Percentiles rank a stretch among this genome's conserved stretches.
Evolutionary conservation across 2,329 filamentous ascomycete genomes (phyloP).

Genomic region (Exophiala bonariae): DNA sequence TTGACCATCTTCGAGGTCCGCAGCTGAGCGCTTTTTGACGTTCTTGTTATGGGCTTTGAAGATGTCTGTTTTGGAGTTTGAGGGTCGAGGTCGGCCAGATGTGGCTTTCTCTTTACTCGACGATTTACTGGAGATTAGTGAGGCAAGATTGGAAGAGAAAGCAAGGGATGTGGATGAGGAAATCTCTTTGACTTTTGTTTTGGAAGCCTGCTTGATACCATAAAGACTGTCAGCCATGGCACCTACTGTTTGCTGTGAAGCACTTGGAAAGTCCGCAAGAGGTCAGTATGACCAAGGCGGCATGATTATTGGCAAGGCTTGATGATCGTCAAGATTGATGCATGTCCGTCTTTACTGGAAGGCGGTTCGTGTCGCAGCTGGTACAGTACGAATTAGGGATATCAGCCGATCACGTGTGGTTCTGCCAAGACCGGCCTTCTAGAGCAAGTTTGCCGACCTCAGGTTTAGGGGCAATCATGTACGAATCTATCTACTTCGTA

Average conservation of each 20-base stretch:
- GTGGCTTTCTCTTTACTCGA: conserved; percentile 44
- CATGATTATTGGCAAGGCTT: too few relatives aligned
- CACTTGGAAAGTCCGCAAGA: too few relatives aligned
- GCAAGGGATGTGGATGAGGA: conserved; percentile 71
- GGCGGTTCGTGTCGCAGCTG: too few relatives aligned
- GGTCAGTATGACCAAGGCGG: too few relatives aligned
- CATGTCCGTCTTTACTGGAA: too few relatives aligned
- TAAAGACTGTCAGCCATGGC: conserved; percentile 68
- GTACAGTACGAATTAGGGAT: too few relatives aligned
- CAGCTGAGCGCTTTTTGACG: conserved; percentile 61
- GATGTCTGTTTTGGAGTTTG: conserved; percentile 65
- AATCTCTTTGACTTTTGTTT: conserved; percentile 64
- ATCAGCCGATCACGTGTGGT: too few relatives aligned
- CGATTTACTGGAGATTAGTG: conserved; percentile 66
- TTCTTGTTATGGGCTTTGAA: conserved; percentile 68
- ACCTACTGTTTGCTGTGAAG: conserved; percentile 7
- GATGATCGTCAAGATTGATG: too few relatives aligned
- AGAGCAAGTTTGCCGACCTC: too few relatives aligned
- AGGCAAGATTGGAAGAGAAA: conserved; percentile 85
- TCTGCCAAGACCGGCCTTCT: too few relatives aligned
- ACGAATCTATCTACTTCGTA: too few relatives aligned
- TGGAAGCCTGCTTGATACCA: conserved; percentile 70
- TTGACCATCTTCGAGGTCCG: conserved; percentile 58
- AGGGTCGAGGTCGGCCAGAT: conserved; percentile 41
- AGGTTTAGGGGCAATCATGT: too few relatives aligned